These are phyloP conservation scores for Neonectria magnoliae DNA, from an alignment of 2,329 filamentous ascomycete genomes.

Conservation along the genomic window DNA sequence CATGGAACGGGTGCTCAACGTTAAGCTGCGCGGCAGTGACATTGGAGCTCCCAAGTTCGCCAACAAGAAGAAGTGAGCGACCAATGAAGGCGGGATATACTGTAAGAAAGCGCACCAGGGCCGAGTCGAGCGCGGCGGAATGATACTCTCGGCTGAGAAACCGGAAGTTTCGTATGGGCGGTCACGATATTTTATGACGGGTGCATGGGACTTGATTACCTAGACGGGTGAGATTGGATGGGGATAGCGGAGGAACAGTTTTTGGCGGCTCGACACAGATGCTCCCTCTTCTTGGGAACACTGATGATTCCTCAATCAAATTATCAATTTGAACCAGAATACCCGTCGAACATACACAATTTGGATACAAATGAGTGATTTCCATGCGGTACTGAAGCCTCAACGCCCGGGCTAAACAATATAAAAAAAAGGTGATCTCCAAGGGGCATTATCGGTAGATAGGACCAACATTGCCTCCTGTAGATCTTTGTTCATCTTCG, in stretches of 20 bases:
- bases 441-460: background rate
- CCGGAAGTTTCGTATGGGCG: constrained; percentile 41
- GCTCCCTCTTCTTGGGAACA: constrained; percentile 23
- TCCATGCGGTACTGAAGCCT: background rate
- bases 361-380: constrained; percentile 7
- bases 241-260: constrained; percentile 23
- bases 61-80: constrained; percentile 68
- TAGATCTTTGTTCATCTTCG: constrained; percentile 1
- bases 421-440: too few relatives aligned
- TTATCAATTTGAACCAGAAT: constrained; percentile 6
- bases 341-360: background rate
- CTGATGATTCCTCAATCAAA: constrained; percentile 6
- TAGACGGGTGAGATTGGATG: constrained; percentile 28
- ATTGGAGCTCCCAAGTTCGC: constrained; percentile 87
- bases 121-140: constrained; percentile 44
- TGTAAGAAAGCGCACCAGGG: constrained; percentile 38
- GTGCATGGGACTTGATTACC: constrained; percentile 34
- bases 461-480: constrained; percentile 17
- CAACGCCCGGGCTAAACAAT: too few relatives aligned
- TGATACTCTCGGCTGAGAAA: constrained; percentile 41
- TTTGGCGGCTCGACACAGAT: constrained; percentile 19
- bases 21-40: constrained; percentile 86
- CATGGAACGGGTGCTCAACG: constrained; percentile 87
- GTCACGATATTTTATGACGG: constrained; percentile 42
- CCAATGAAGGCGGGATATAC: constrained; percentile 15